A percentile compares a stretch with the other conserved stretches of the same genome.
Conservation (phyloP, 2,329 filamentous ascomycete species). For the Neoarthrinium moseri region DNA sequence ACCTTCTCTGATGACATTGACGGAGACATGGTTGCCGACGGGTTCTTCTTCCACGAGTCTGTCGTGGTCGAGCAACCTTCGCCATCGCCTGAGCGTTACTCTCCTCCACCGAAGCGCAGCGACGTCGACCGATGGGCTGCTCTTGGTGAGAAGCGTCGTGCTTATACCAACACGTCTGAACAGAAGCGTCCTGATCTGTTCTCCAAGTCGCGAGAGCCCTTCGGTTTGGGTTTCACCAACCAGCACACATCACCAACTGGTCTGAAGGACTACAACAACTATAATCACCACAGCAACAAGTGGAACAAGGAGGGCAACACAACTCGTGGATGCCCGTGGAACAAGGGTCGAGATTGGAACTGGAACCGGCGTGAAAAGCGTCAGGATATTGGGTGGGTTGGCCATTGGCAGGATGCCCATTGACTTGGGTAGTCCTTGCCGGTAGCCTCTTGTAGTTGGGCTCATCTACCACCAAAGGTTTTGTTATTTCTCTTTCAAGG, state of each 20-base stretch:
- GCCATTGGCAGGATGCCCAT: slow-evolving; percentile 72
- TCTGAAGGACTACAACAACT: slow-evolving; percentile 42
- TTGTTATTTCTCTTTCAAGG: slow-evolving; percentile 21
- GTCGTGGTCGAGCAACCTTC: slow-evolving; percentile 33
- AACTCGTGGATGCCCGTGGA: slow-evolving; percentile 51
- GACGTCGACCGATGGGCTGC: slow-evolving; percentile 83
- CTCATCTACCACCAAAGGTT: slow-evolving; percentile 30
- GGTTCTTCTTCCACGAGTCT: slow-evolving; percentile 72
- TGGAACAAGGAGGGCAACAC: slow-evolving; percentile 46
- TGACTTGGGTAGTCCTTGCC: slow-evolving; percentile 26
- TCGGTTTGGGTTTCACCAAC: slow-evolving; percentile 35
- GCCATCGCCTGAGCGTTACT: slow-evolving; percentile 25
- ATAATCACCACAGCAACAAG: slow-evolving; percentile 34
- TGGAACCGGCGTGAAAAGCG: slow-evolving; percentile 64
- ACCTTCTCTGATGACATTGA: slow-evolving; percentile 54
- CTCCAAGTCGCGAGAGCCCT: slow-evolving; percentile 45
- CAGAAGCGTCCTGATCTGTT: slow-evolving; percentile 46
- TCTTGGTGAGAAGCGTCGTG: slow-evolving; percentile 80
- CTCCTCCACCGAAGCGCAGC: slow-evolving; percentile 58
- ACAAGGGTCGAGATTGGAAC: slow-evolving; percentile 58
- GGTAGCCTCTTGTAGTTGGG: slow-evolving; percentile 61
- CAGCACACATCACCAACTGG: slow-evolving; percentile 33
- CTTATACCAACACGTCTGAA: slow-evolving; percentile 52
- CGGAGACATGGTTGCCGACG: slow-evolving; percentile 65
- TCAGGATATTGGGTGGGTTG: slow-evolving; percentile 86